phyloP scores from a whole-genome alignment of 2,329 filamentous ascomycete genomes.

The Penicillium sp. region DNA sequence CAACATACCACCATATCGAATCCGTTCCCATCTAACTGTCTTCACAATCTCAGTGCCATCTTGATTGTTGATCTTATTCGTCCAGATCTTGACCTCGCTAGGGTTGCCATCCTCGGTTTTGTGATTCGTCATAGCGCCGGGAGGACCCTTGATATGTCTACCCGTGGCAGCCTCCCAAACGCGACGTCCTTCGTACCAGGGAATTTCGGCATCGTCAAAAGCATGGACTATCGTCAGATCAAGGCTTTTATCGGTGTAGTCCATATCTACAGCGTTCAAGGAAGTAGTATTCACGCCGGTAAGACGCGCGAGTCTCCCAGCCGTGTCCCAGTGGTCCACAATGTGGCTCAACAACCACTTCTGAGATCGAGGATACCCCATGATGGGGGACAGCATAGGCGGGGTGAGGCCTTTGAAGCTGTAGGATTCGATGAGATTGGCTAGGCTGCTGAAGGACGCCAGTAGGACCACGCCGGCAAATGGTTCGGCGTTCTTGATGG shows the following conservation, averaged over 20 bases:
- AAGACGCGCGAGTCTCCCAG: slow-evolving; percentile 57
- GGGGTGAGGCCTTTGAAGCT: slow-evolving; percentile 76
- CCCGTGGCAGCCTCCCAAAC: slow-evolving; percentile 43
- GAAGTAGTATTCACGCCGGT: slow-evolving; percentile 32
- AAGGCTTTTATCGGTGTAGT: slow-evolving; percentile 54
- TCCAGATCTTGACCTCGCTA: slow-evolving; percentile 42
- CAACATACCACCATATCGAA: slow-evolving; percentile 45
- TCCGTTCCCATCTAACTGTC: slow-evolving; percentile 46
- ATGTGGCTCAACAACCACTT: slow-evolving; percentile 62
- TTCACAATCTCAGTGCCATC: slow-evolving; percentile 32
- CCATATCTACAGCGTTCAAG: slow-evolving; percentile 51
- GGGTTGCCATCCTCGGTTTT: slow-evolving; percentile 31
- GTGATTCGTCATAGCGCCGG: slow-evolving; percentile 33
- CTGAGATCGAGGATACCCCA: slow-evolving; percentile 64
- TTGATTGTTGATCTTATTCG: slow-evolving; percentile 25
- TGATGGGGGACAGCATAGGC: slow-evolving; percentile 70
- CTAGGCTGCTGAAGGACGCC: slow-evolving; percentile 74
- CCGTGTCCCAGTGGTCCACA: slow-evolving; percentile 79
- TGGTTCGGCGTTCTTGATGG: slow-evolving; percentile 50
- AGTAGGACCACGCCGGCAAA: slow-evolving; percentile 81
- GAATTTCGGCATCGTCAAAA: slow-evolving; percentile 77
- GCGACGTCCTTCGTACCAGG: slow-evolving; percentile 55
- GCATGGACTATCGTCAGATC: slow-evolving; percentile 76
- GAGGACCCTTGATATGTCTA: slow-evolving; percentile 22
- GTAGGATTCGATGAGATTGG: slow-evolving; percentile 73